Percentiles rank a stretch among this genome's conserved stretches.
These are phyloP conservation scores for Chimonanthus salicifolius DNA, from an alignment of 164 flowering plant genomes.

Conservation along the genomic window DNA sequence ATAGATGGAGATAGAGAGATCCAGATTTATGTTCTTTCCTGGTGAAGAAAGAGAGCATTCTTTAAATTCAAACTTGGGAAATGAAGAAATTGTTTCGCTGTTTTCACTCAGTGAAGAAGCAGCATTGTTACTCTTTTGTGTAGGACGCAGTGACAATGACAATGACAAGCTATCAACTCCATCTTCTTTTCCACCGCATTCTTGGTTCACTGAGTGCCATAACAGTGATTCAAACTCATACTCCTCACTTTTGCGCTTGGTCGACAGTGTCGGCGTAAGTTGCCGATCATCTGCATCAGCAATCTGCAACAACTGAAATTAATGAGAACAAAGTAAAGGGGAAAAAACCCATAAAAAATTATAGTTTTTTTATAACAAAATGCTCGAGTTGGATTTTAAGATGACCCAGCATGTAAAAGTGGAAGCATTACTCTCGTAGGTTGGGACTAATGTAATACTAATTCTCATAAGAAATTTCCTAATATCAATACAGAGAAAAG, in stretches of 20 bases:
- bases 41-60: not conserved
- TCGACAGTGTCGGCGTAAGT: not conserved
- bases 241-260: not conserved
- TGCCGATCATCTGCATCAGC: not conserved
- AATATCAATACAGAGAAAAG: too few species aligned
- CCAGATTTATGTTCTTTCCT: not conserved
- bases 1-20: not conserved
- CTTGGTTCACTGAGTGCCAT: not conserved
- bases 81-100: not conserved
- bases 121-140: not conserved
- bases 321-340: not conserved
- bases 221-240: not conserved
- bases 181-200: not conserved
- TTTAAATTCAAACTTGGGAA: not conserved
- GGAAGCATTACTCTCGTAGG: too few species aligned
- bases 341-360: too few species aligned
- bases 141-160: not conserved
- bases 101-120: slow-evolving; percentile 1
- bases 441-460: too few species aligned
- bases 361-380: too few species aligned
- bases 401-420: too few species aligned
- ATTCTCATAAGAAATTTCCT: too few species aligned
- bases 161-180: slow-evolving; percentile 2
- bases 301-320: not conserved
- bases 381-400: too few species aligned